A percentile compares a stretch with the other conserved stretches of the same genome.
Evolutionary conservation across 345 rosid genomes (phyloP).

Genomic region (Rhodomyrtus tomentosa): DNA sequence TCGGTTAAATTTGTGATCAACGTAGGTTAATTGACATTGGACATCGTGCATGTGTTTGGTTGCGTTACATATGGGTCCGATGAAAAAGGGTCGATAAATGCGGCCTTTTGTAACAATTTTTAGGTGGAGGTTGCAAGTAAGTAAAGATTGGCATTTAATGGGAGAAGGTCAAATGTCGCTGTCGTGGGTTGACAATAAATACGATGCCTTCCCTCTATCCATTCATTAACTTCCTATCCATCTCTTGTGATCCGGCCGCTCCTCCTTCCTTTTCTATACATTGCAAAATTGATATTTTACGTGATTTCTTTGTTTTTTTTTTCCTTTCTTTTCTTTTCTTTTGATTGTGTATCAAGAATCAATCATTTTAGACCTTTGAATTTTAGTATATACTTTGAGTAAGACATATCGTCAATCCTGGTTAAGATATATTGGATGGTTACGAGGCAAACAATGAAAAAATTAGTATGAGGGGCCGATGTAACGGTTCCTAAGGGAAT

Average conservation of each 20-base stretch:
- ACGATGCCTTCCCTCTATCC: background rate
- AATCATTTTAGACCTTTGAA: background rate
- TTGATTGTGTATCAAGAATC: background rate
- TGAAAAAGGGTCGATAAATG: background rate
- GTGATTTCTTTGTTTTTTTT: background rate
- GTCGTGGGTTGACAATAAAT: background rate
- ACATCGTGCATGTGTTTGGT: background rate
- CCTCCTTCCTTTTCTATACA: background rate
- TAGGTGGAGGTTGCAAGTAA: background rate
- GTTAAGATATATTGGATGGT: background rate
- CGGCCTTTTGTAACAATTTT: background rate
- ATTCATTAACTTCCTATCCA: background rate
- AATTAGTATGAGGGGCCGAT: background rate
- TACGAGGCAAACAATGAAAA: background rate
- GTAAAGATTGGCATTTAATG: background rate
- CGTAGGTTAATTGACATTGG: background rate
- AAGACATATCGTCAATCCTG: background rate
- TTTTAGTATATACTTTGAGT: background rate
- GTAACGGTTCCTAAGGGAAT: background rate
- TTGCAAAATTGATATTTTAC: background rate
- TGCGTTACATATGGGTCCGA: background rate
- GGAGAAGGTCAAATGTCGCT: background rate
- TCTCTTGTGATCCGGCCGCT: background rate
- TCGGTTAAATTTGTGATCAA: background rate
- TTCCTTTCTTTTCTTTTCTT: background rate